Percentiles rank a stretch among this genome's conserved stretches.
These are phyloP conservation scores for Aspergillus hancockii DNA, from an alignment of 495 filamentous ascomycete genomes.

Conservation along the genomic window DNA sequence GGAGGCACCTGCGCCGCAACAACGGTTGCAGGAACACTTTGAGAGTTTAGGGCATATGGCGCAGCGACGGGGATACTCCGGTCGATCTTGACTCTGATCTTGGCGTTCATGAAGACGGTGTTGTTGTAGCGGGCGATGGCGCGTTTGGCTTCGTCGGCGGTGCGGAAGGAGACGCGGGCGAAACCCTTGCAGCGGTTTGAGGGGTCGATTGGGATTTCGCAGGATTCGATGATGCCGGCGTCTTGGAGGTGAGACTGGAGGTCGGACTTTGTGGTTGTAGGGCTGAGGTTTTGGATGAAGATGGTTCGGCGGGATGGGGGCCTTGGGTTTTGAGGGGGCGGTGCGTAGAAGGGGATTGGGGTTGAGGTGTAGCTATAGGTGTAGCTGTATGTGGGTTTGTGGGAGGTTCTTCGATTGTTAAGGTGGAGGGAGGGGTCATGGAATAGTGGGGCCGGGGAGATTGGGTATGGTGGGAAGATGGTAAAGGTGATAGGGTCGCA, in stretches of 20 bases:
- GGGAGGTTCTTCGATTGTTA: slow-evolving; percentile 7
- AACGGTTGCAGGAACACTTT: background rate
- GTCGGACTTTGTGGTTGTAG: slow-evolving; percentile 25
- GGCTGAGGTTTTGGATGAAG: slow-evolving; percentile 32
- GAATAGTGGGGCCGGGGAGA: slow-evolving; percentile 29
- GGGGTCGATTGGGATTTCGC: slow-evolving; percentile 23
- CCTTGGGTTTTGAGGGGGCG: slow-evolving; percentile 10
- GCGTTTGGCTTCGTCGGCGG: slow-evolving; percentile 36
- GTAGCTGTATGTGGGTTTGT: background rate
- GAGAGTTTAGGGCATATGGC: background rate
- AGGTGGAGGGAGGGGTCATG: slow-evolving; percentile 16
- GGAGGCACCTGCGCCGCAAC: background rate
- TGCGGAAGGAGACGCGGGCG: slow-evolving; percentile 36
- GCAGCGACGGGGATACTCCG: slow-evolving; percentile 5
- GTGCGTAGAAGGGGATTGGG: background rate
- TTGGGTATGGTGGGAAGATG: slow-evolving; percentile 34
- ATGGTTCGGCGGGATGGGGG: slow-evolving; percentile 24
- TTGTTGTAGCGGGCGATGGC: slow-evolving; percentile 35
- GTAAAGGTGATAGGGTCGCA: slow-evolving; percentile 34
- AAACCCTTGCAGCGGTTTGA: slow-evolving; percentile 23
- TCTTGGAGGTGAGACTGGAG: slow-evolving; percentile 26
- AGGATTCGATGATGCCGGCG: slow-evolving; percentile 31
- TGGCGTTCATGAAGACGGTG: slow-evolving; percentile 31
- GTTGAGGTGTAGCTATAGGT: slow-evolving; percentile 13
- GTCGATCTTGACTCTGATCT: slow-evolving; percentile 33